A percentile compares a stretch with the other conserved stretches of the same genome.
phyloP scores from a whole-genome alignment of 192 early-diverging fungal genomes.

The Coemansia sp. region DNA sequence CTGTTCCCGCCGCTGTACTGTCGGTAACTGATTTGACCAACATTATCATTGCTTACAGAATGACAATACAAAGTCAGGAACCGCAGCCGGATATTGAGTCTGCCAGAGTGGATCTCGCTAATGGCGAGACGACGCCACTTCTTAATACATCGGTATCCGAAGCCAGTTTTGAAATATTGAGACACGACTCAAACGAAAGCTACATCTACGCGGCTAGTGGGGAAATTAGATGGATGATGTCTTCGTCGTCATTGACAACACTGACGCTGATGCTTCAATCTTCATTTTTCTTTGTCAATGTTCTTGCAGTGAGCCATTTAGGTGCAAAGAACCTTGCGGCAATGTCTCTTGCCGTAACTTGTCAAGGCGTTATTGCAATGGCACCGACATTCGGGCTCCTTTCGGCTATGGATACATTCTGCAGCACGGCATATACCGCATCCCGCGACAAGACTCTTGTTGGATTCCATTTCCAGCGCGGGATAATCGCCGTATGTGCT shows the following conservation, averaged over 20 bases:
- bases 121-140: slow-evolving; percentile 24
- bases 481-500: slow-evolving; percentile 18
- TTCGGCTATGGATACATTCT: slow-evolving; percentile 48
- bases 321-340: slow-evolving; percentile 61
- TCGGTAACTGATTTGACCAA: background rate
- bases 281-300: slow-evolving; percentile 63
- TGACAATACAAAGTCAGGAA: slow-evolving; percentile 16
- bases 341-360: slow-evolving; percentile 64
- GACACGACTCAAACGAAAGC: slow-evolving; percentile 33
- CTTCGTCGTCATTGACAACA: slow-evolving; percentile 33
- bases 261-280: slow-evolving; percentile 57
- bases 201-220: slow-evolving; percentile 20
- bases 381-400: slow-evolving; percentile 63
- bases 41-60: background rate
- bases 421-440: slow-evolving; percentile 25
- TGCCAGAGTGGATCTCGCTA: slow-evolving; percentile 3
- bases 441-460: slow-evolving; percentile 37
- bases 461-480: slow-evolving; percentile 40
- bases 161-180: slow-evolving; percentile 31
- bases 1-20: background rate
- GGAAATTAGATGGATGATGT: slow-evolving; percentile 35
- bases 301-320: slow-evolving; percentile 63
- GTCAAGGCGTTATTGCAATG: slow-evolving; percentile 22
- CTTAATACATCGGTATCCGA: slow-evolving; percentile 40
- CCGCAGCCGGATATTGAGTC: slow-evolving; percentile 15